phyloP scores from a whole-genome alignment of 805 yeast species.

The Candida tibetensis region DNA sequence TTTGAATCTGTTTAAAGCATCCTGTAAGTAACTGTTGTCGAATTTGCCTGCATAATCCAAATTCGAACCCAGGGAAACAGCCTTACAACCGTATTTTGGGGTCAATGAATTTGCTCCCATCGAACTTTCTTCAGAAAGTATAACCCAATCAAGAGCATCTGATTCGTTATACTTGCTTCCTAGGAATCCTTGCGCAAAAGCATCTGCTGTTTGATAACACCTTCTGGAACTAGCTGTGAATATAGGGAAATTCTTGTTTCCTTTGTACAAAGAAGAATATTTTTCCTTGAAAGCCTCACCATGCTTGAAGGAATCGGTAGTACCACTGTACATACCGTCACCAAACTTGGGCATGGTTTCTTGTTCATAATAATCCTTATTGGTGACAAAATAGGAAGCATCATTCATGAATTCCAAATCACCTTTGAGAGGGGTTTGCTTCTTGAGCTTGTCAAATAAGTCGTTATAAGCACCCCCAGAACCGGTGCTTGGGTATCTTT shows the following conservation, averaged over 20 bases:
- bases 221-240: constrained; percentile 57
- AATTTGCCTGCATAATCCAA: constrained; percentile 14
- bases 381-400: constrained; percentile 48
- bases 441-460: not conserved
- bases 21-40: constrained; percentile 18
- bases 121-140: constrained; percentile 44
- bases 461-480: constrained; percentile 26
- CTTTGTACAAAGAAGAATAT: constrained; percentile 47
- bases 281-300: constrained; percentile 50
- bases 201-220: constrained; percentile 51
- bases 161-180: constrained; percentile 37
- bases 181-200: constrained; percentile 61
- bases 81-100: constrained; percentile 45
- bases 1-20: constrained; percentile 15
- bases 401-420: constrained; percentile 53
- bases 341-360: constrained; percentile 49
- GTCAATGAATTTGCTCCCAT: constrained; percentile 62
- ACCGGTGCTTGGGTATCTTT: constrained; percentile 49
- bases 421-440: constrained; percentile 34
- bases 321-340: constrained; percentile 50
- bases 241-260: constrained; percentile 39
- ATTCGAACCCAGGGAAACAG: constrained; percentile 12
- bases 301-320: constrained; percentile 44
- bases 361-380: constrained; percentile 40
- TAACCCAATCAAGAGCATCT: constrained; percentile 29